Evolutionary conservation across 2,329 filamentous ascomycete species (phyloP).

Genomic region (Penicillium sp.): DNA sequence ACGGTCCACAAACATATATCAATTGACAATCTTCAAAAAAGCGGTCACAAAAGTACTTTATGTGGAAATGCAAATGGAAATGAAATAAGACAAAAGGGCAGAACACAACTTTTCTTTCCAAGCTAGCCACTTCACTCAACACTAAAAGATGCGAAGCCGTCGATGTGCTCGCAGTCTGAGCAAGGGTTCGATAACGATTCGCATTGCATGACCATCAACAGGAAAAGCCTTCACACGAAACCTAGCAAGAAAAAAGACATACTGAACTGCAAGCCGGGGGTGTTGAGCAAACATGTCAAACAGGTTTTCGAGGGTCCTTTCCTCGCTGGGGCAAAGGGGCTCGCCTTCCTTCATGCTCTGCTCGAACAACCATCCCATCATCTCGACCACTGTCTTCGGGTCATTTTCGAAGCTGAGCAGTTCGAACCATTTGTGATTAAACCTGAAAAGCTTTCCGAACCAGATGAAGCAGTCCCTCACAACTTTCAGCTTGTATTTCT

Average conservation of each 20-base stretch:
- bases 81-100: too few species aligned
- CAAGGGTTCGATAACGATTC: neutral
- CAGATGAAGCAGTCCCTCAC: neutral
- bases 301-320: neutral
- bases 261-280: neutral
- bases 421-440: neutral
- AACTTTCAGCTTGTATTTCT: neutral
- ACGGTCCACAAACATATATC: too few species aligned
- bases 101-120: too few species aligned
- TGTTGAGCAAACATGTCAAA: neutral
- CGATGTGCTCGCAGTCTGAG: too few species aligned
- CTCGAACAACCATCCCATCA: neutral
- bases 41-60: too few species aligned
- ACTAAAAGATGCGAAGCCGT: too few species aligned
- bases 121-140: too few species aligned
- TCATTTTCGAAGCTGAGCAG: neutral
- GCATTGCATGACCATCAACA: neutral
- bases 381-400: neutral
- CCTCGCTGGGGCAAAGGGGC: neutral
- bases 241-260: slow-evolving; percentile 1
- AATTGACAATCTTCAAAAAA: too few species aligned
- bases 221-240: neutral
- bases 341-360: neutral
- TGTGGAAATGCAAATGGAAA: too few species aligned
- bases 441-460: neutral